Base-by-base conservation (phyloP, 2,329 filamentous ascomycete species). In the Huntiella decipiens region DNA sequence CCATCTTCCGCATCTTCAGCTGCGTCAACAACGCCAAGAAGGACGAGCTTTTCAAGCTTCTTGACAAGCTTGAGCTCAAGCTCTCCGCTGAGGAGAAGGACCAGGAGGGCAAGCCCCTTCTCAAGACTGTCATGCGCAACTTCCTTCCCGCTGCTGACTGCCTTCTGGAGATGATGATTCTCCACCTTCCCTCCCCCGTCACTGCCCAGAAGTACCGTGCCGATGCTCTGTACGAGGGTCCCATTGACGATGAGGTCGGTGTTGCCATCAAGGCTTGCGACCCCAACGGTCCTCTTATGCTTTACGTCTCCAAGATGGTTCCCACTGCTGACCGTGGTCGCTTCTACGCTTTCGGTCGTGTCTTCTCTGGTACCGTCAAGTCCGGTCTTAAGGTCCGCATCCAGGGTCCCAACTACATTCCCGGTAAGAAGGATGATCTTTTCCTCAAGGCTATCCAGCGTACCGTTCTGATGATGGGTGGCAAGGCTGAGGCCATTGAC, bases 221-320 rank as follows among this genome's bases (percentile, higher is more conserved):
- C 61, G 91, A 96, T 78, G 94, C 87, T 63, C 77, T 98, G 55
- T 98, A 98, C 73, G 91, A 98, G 76, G 91, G 91, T 76, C 91
- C 91, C 58, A 61, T 71, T 50, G 91, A 98, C 63, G 91, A 98
- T 60, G 81, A 85, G 67, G 79, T 79, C 58, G 87, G 82, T 71
- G 82, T 94, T 64, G 86, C 79, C 77, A 95, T 98, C 77, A 87
- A 87, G 60, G 86, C 96, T 76, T 96, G 91, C 67, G 85, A 98
- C 67, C 75, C 88, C 68, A 93, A 94, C 74, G 91, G 77, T 66
- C 84, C 88, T 60, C 91, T 98, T 68, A 98, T 98, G 91, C 76
- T 96, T 57, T 98, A 98, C 82, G 87, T 98, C 66, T 98, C 91
- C 67, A 98, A 98, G 85, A 98, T 98, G 91, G 91, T 98, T 62